Conservation (phyloP, 2,329 filamentous ascomycete species). For the Sodiomyces alkalinus region DNA sequence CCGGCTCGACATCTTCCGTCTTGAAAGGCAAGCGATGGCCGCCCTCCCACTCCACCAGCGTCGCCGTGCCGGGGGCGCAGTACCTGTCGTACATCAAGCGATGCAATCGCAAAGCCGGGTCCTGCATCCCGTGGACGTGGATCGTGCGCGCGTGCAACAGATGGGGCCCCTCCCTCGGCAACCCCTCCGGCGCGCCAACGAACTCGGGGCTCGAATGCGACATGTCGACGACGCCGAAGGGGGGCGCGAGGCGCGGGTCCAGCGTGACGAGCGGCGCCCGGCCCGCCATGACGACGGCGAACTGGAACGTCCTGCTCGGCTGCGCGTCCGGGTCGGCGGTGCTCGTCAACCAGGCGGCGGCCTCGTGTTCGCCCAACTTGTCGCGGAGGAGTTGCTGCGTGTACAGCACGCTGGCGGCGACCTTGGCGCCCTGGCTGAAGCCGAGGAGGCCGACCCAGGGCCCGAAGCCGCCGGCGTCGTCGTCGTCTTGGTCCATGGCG, state of each 20-base stretch:
- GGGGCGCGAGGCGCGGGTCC: constrained; percentile 17
- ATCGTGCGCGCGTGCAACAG: constrained; percentile 43
- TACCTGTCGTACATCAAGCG: constrained; percentile 40
- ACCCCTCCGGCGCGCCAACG: constrained; percentile 26
- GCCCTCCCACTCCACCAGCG: constrained; percentile 58
- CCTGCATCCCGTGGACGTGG: constrained; percentile 51
- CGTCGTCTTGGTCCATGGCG: constrained; percentile 37
- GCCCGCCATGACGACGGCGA: constrained; percentile 47
- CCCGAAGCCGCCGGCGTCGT: constrained; percentile 32
- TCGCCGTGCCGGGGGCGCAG: constrained; percentile 36
- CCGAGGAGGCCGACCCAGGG: constrained; percentile 46
- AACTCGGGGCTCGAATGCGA: constrained; percentile 19
- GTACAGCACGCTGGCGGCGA: constrained; percentile 43
- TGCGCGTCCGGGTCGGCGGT: too few species aligned
- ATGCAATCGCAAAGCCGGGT: constrained; percentile 45
- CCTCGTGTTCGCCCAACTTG: constrained; percentile 14
- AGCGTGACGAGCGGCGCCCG: constrained; percentile 42
- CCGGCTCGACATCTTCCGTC: constrained; percentile 42
- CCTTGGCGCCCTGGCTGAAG: constrained; percentile 52
- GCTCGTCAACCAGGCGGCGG: too few species aligned
- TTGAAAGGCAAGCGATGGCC: constrained; percentile 58
- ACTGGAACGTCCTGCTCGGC: too few species aligned
- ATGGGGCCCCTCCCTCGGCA: constrained; percentile 23
- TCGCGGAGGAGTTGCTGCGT: constrained; percentile 41
- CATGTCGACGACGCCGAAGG: constrained; percentile 10